Conservation (phyloP, 768 basidiomycete genomes). For the Leccinum uliginosum region DNA sequence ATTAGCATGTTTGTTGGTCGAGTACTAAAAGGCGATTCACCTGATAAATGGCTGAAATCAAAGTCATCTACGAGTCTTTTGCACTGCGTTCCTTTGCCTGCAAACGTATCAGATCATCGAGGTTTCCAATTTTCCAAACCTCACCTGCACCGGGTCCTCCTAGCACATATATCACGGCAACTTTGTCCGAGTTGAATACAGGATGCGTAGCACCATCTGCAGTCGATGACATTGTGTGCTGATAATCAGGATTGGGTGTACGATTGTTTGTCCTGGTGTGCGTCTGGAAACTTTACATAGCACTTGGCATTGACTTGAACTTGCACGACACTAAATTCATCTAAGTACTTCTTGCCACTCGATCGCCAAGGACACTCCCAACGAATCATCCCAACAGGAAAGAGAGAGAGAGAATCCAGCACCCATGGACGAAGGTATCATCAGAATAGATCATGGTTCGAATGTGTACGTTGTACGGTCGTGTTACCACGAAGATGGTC, state of each 20-base stretch:
- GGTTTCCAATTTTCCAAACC: slow-evolving; percentile 9
- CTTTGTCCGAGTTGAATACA: slow-evolving; percentile 61
- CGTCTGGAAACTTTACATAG: neutral
- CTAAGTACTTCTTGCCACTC: neutral
- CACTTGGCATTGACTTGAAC: no score
- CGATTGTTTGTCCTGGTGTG: neutral
- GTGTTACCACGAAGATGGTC: slow-evolving; percentile 56
- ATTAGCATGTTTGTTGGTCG: slow-evolving; percentile 8
- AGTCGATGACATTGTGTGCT: slow-evolving; percentile 13
- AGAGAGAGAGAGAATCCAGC: neutral
- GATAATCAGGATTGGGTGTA: slow-evolving; percentile 1
- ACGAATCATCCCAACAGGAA: neutral
- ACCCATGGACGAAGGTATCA: slow-evolving; percentile 43
- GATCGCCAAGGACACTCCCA: neutral
- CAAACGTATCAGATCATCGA: slow-evolving; percentile 4
- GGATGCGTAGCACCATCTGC: slow-evolving; percentile 9
- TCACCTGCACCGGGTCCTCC: slow-evolving; percentile 95
- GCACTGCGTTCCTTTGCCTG: slow-evolving; percentile 97
- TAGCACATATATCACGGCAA: slow-evolving; percentile 90
- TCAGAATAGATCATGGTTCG: slow-evolving; percentile 55
- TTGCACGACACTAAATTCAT: neutral
- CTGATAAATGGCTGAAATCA: slow-evolving; percentile 89
- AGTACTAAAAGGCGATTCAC: slow-evolving; percentile 37
- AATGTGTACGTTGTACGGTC: slow-evolving; percentile 60
- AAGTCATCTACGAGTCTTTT: slow-evolving; percentile 77